phyloP scores from a whole-genome alignment of 306 rosid species.

The Inga laurina region DNA sequence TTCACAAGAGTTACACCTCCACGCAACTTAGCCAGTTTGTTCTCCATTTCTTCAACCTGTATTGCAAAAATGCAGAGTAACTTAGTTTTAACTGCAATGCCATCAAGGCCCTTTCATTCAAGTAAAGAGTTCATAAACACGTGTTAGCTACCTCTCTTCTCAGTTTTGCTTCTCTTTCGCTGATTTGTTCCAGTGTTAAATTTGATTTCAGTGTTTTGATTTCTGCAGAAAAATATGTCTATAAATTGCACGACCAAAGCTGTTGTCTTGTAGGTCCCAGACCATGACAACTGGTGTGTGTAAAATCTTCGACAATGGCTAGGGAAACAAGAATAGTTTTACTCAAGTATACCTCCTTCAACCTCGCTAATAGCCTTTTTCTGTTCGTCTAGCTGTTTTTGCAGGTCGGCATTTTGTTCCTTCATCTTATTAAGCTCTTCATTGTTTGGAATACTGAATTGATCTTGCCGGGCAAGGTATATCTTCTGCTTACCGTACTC shows the following conservation, averaged over 20 bases:
- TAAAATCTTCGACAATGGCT: not conserved
- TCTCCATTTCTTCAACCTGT: conserved; percentile 79
- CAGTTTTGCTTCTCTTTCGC: conserved; percentile 61
- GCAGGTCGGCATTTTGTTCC: conserved; percentile 67
- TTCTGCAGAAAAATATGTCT: conserved; percentile 51
- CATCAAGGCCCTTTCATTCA: conserved; percentile 16
- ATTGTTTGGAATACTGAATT: conserved; percentile 64
- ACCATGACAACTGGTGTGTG: not conserved
- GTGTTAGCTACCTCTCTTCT: conserved; percentile 64
- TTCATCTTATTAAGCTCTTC: conserved; percentile 90
- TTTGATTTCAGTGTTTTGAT: conserved; percentile 72
- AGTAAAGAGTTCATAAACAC: conserved; percentile 16
- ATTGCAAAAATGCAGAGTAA: conserved; percentile 27
- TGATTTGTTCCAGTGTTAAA: conserved; percentile 81
- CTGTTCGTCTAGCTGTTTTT: conserved; percentile 55
- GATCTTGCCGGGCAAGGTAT: conserved; percentile 87
- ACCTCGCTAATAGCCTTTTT: conserved; percentile 56
- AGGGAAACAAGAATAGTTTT: not conserved
- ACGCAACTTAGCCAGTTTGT: conserved; percentile 60
- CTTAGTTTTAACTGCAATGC: conserved; percentile 13
- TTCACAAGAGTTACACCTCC: conserved; percentile 88
- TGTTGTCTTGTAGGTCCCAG: not conserved
- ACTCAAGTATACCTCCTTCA: conserved; percentile 66
- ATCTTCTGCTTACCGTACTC: conserved; percentile 98
- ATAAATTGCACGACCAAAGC: conserved; percentile 20